Percentiles rank a stretch among this genome's conserved stretches.
These are phyloP conservation scores for Tetrastigma voinierianum DNA, from an alignment of 164 flowering plant species.

Conservation along the genomic window DNA sequence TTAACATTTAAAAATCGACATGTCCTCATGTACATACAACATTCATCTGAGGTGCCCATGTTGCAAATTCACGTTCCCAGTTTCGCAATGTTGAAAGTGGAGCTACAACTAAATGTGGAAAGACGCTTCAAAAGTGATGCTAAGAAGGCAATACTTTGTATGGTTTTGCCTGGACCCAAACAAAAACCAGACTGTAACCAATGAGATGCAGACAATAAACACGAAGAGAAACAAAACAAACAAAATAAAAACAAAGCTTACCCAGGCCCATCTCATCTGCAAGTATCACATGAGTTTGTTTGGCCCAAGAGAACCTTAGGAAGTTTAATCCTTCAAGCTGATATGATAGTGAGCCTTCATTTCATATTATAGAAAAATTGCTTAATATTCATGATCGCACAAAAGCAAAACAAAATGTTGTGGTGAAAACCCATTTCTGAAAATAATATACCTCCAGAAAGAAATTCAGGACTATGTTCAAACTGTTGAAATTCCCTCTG, in stretches of 20 bases:
- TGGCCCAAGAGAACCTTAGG: slow-evolving; percentile 89
- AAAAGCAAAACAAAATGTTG: neutral
- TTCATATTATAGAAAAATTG: slow-evolving; percentile 11
- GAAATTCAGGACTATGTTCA: slow-evolving; percentile 84
- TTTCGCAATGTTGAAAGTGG: slow-evolving; percentile 96
- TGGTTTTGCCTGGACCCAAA: slow-evolving; percentile 79
- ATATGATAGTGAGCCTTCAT: slow-evolving; percentile 84
- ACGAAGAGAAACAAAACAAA: neutral
- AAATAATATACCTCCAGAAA: slow-evolving; percentile 72
- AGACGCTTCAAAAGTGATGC: slow-evolving; percentile 76
- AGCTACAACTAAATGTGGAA: slow-evolving; percentile 89
- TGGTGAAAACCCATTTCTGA: neutral
- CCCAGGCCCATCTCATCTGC: slow-evolving; percentile 99
- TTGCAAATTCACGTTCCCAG: slow-evolving; percentile 99
- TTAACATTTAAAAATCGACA: neutral
- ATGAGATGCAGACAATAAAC: neutral
- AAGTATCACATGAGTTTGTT: slow-evolving; percentile 94
- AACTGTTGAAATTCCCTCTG: slow-evolving; percentile 83
- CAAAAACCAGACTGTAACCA: slow-evolving; percentile 9
- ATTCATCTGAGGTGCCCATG: slow-evolving; percentile 99
- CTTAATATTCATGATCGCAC: slow-evolving; percentile 1
- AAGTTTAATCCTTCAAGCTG: slow-evolving; percentile 98
- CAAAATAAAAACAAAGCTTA: slow-evolving; percentile 24
- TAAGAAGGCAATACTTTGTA: slow-evolving; percentile 95
- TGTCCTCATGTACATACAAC: slow-evolving; percentile 60